Evolutionary conservation across 176 grass and related monocot genomes (phyloP).

Genomic region (Phoenix roebelenii): DNA sequence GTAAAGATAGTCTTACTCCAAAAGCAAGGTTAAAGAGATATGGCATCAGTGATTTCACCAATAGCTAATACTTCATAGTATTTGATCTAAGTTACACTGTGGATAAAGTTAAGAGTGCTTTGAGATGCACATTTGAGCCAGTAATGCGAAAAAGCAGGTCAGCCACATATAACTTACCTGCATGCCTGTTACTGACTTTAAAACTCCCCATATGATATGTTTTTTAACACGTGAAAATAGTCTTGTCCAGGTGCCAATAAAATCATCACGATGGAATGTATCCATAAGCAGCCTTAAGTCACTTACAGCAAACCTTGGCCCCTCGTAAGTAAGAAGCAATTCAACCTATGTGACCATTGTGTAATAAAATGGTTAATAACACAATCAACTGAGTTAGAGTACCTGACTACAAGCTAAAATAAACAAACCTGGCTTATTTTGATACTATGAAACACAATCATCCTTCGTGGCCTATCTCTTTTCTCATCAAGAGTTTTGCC

Average conservation of each 20-base stretch:
- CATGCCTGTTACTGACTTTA: constrained; percentile 95
- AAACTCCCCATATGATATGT: constrained; percentile 90
- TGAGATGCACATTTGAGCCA: too few species aligned
- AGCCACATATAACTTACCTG: constrained; percentile 50
- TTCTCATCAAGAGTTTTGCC: constrained; percentile 63
- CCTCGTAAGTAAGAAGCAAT: constrained; percentile 92
- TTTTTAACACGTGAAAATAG: constrained; percentile 92
- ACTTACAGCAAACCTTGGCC: constrained; percentile 67
- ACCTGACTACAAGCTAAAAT: constrained; percentile 11
- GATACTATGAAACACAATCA: constrained; percentile 85
- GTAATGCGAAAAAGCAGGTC: constrained; percentile 4
- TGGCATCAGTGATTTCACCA: too few species aligned
- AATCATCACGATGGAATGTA: constrained; percentile 92
- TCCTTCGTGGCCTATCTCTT: constrained; percentile 60
- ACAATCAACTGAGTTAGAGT: neutral
- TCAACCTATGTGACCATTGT: constrained; percentile 52
- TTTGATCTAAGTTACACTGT: too few species aligned
- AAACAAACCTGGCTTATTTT: constrained; percentile 86
- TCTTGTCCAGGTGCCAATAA: constrained; percentile 83
- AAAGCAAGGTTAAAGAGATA: too few species aligned
- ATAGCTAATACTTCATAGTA: too few species aligned
- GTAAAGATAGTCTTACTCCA: too few species aligned
- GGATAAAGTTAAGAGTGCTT: too few species aligned
- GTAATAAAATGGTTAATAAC: constrained; percentile 13
- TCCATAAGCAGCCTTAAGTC: constrained; percentile 95